Evolutionary conservation across 768 basidiomycete genomes (phyloP), one percentile per base, ranked within the genome.

Genomic region (Boletus huronensis): DNA sequence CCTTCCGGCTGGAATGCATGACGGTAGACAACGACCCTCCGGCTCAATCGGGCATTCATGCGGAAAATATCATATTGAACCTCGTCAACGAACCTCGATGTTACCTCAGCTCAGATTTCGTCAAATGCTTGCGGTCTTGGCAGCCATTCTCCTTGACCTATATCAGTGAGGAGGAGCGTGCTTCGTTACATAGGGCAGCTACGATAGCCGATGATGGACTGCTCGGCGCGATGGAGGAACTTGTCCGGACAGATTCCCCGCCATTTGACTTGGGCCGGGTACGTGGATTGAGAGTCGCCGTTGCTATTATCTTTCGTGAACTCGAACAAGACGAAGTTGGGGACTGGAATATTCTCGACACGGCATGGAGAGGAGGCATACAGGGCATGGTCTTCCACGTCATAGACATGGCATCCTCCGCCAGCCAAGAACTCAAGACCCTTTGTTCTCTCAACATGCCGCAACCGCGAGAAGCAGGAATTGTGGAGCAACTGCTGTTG

Each of bases 1-100:
- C 82, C 0, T 82, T 82, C 49, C 83, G 89, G 10, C 74, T 92
- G 23, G 82, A 82, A 58, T 88, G 87, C 73, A 87, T 88, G 67
- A 82, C 80, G n/a, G 77, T 77, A 46, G 82, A 83, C 50, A 81
- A 82, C 50, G 75, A 79, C 29, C 74, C 79, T 11, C 90, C 88
- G 0, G 77, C 80, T 26, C 81, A 79, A 58, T 81, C 84, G 0
- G 82, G 82, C 2, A 78, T 84, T 31, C 76, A 87, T 39, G 85
- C 84, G 0, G 90, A 92, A 70, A 80, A 84, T 34, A 78, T 90
- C 26, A 74, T 91, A 3, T 70, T 78, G 35, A 78, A 82, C 39
- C 77, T 90, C 26, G 77, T 82, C 0, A 77, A 78, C 42, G 79
- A 85, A 40, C 87, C 89, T 7, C 75, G 67, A 14, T 78, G 82